A percentile compares a stretch with the other conserved stretches of the same genome.
phyloP scores from a whole-genome alignment of 768 basidiomycete species.

The Boletus coccyginus region DNA sequence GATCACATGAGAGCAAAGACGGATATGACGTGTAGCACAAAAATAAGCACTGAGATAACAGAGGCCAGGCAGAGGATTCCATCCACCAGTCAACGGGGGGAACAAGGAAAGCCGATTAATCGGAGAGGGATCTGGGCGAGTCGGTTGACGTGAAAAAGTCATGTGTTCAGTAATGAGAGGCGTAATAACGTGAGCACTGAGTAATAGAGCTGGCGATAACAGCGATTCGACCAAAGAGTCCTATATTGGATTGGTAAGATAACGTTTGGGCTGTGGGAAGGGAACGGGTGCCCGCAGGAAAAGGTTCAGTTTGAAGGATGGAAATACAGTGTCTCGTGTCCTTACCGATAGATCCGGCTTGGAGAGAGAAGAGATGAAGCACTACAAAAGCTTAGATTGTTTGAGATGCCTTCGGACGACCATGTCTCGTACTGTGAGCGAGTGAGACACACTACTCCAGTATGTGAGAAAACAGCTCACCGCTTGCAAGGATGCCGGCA shows the following conservation, averaged over 20 bases:
- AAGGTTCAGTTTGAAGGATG: background rate
- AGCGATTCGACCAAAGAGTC: conserved; percentile 11
- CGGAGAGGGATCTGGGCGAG: background rate
- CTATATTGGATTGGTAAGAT: conserved; percentile 4
- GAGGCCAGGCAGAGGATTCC: background rate
- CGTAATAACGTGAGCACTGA: conserved; percentile 7
- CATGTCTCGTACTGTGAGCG: conserved; percentile 67
- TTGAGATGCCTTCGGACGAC: conserved; percentile 76
- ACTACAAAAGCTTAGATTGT: conserved; percentile 65
- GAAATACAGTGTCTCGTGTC: background rate
- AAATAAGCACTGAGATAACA: background rate
- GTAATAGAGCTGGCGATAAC: conserved; percentile 13
- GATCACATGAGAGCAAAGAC: background rate
- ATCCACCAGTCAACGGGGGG: background rate
- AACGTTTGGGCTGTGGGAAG: background rate
- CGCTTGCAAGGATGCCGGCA: conserved; percentile 72
- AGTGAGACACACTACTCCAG: conserved; percentile 2
- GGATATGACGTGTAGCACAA: background rate
- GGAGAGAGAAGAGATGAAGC: background rate
- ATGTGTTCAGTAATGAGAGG: conserved; percentile 2
- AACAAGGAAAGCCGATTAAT: background rate
- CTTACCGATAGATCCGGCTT: conserved; percentile 8
- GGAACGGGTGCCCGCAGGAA: background rate
- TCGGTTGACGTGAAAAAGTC: background rate
- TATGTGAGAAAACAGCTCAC: conserved; percentile 36